Evolutionary conservation across 2,329 filamentous ascomycete genomes (phyloP).

Genomic region (Aspergillus sp.): DNA sequence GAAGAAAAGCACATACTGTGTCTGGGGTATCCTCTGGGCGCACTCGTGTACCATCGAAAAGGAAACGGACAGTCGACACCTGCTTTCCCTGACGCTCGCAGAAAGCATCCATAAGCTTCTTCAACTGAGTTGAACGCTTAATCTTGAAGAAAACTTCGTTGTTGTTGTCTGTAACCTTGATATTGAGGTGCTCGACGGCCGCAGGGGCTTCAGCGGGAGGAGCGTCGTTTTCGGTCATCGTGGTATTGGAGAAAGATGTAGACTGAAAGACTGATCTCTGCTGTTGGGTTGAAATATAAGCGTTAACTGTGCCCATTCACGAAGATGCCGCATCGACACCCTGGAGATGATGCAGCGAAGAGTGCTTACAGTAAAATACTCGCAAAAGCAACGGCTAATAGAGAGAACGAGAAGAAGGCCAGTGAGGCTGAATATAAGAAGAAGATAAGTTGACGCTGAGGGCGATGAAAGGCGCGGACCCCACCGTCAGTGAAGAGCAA

Average conservation of each 20-base stretch:
- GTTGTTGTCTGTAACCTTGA: constrained; percentile 98
- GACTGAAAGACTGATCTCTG: not conserved
- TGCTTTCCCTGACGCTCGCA: constrained; percentile 94
- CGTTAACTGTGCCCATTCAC: not conserved
- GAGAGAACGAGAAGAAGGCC: not conserved
- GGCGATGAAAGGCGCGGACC: constrained; percentile 1
- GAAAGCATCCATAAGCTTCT: constrained; percentile 98
- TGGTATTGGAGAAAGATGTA: constrained; percentile 31
- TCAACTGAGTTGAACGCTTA: constrained; percentile 90
- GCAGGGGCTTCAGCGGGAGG: constrained; percentile 24
- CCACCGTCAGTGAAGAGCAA: constrained; percentile 19
- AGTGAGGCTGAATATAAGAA: not conserved
- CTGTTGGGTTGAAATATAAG: not conserved
- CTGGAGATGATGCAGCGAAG: not conserved
- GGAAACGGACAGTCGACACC: constrained; percentile 76
- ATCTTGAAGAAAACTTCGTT: constrained; percentile 99
- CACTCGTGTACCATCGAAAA: constrained; percentile 94
- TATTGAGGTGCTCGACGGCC: constrained; percentile 82
- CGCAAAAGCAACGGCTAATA: not conserved
- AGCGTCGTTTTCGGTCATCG: constrained; percentile 36
- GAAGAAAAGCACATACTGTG: constrained; percentile 59
- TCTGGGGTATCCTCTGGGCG: constrained; percentile 87
- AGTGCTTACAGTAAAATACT: not conserved
- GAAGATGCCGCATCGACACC: too few species aligned
- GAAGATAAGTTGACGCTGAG: constrained; percentile 2